phyloP scores from a whole-genome alignment of 1,284 basidiomycete genomes.

The Agaricales sp. region DNA sequence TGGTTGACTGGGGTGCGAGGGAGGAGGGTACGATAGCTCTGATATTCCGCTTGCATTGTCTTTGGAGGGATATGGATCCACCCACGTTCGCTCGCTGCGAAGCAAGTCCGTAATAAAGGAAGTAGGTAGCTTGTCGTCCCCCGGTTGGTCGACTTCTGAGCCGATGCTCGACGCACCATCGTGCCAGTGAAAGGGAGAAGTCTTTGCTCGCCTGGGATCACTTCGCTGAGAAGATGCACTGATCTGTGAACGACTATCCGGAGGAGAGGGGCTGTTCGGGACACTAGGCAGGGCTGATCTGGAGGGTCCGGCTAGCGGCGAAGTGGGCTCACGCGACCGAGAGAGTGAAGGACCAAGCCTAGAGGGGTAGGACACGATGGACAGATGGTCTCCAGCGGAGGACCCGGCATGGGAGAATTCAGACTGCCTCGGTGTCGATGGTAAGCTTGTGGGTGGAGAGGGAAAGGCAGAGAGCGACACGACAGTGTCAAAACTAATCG shows the following conservation, averaged over 20 bases:
- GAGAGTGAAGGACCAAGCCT: conserved; percentile 3
- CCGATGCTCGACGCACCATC: conserved; percentile 50
- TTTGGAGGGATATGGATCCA: conserved; percentile 23
- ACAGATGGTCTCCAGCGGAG: conserved; percentile 10
- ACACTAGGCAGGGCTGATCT: not conserved
- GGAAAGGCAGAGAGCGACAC: conserved; percentile 33
- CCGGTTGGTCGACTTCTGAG: conserved; percentile 32
- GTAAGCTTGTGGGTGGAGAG: conserved; percentile 23
- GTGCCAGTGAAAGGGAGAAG: conserved; percentile 43
- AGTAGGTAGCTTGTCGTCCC: conserved; percentile 46
- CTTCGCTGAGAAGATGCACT: not conserved
- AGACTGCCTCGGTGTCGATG: conserved; percentile 17
- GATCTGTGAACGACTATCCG: not conserved
- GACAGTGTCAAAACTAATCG: conserved; percentile 34
- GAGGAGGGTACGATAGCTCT: conserved; percentile 41
- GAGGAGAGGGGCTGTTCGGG: not conserved
- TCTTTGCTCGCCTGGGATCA: not conserved
- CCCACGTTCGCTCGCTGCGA: conserved; percentile 24
- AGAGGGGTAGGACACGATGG: conserved; percentile 8
- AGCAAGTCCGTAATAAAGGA: conserved; percentile 53
- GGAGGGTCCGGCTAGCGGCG: not conserved
- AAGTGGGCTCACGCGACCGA: not conserved
- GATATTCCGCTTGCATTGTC: conserved; percentile 36
- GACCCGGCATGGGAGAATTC: conserved; percentile 7
- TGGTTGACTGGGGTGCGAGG: conserved; percentile 12